These are phyloP conservation scores for Colletotrichum sp. DNA, from an alignment of 2,329 filamentous ascomycete genomes.

Conservation along the genomic window DNA sequence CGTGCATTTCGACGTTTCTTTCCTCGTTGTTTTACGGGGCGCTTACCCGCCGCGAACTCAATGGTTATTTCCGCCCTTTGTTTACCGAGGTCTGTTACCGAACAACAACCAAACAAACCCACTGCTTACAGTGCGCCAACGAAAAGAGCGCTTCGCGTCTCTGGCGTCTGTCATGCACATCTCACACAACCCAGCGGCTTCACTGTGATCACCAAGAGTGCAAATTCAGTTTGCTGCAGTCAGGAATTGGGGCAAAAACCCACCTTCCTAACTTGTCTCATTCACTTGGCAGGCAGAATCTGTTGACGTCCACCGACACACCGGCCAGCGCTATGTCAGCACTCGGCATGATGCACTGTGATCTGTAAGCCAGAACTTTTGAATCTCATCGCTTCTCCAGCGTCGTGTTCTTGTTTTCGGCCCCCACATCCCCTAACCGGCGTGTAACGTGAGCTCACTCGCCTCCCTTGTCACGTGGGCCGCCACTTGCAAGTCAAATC, in stretches of 20 bases:
- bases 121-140: background rate
- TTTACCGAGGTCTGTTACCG: background rate
- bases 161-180: background rate
- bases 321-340: constrained; percentile 1
- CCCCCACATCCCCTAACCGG: background rate
- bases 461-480: background rate
- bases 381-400: background rate
- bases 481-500: background rate
- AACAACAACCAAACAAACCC: background rate
- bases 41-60: background rate
- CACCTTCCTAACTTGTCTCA: background rate
- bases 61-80: background rate
- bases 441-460: background rate
- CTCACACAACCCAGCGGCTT: background rate
- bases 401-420: background rate
- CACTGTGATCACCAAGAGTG: background rate
- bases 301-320: background rate
- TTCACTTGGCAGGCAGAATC: background rate
- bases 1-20: background rate
- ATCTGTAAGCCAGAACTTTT: constrained; percentile 6
- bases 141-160: background rate
- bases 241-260: too few species aligned
- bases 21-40: background rate
- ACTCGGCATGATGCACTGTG: background rate
- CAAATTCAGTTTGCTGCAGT: background rate